Base-by-base conservation (phyloP, 768 basidiomycete species). In the Collybia sordida region DNA sequence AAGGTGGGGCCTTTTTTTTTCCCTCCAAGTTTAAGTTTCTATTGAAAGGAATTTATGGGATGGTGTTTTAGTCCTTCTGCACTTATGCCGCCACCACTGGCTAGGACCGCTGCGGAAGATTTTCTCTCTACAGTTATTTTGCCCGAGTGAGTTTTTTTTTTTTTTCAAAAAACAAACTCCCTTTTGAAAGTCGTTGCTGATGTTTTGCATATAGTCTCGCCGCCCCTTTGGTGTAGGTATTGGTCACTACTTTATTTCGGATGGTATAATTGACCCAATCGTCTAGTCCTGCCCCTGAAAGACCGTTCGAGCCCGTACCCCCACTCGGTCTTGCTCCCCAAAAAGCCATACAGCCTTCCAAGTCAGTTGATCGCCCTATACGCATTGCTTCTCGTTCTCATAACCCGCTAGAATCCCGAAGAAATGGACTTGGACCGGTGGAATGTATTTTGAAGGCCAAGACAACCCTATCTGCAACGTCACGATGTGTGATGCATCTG, bases 371-470 rank as follows among this genome's bases (percentile, higher is more conserved):
- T 15, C n/a, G 4, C 37, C 23, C 8, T 19, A 25, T 23, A 25
- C n/a, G 8, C 42, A 25, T 11, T 38, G 19, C 22, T 4, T 1
- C n/a, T 4, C 25, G 15, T 47, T 40, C 51, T 62, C 1, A 63
- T 34, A 4, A 35, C 19, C 34, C 44, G 36, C 1, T 48, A 86
- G 85, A 54, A 79, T 82, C 35, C 71, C 70, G 18, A 82, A 81
- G 59, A 78, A 78, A 46, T 89, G 80, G 80, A 81, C 72, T 54
- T 88, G 88, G 87, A 67, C 72, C 31, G 86, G 85, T 19, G 67
- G 78, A 18, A 67, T 88, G 23, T 72, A 73, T 47, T 69, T 79
- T 18, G 69, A 68, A 21, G 68, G 66, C 18, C 64, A 65, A 19
- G 62, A 70, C 22, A 73, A 81, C 47, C 64, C 64, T 6, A 55